Evolutionary conservation across 768 basidiomycete species (phyloP).

Genomic region (Agaricus bisporus): DNA sequence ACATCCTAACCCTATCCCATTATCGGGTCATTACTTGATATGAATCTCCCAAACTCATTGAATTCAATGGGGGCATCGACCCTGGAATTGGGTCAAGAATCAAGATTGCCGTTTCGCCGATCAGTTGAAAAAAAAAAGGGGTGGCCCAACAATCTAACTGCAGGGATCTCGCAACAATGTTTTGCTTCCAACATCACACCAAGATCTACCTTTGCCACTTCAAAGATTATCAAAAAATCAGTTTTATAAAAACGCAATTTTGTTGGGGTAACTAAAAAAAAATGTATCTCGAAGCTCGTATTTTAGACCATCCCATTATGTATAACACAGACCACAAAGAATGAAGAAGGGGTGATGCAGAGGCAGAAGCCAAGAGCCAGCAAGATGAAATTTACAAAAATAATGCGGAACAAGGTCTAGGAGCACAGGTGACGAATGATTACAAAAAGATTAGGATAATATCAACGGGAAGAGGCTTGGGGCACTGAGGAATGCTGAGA

Average conservation of each 20-base stretch:
- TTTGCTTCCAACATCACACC: not conserved
- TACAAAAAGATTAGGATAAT: conserved; percentile 4
- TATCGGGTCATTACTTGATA: no score
- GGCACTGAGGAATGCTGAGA: conserved; percentile 25
- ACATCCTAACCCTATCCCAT: no score
- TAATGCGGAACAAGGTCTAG: not conserved
- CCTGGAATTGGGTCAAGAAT: conserved; percentile 1
- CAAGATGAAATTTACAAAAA: not conserved
- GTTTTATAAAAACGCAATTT: not conserved
- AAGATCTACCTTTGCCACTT: not conserved
- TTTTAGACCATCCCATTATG: not conserved
- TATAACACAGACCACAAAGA: not conserved
- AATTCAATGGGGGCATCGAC: not conserved
- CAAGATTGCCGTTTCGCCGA: not conserved
- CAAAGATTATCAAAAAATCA: no score
- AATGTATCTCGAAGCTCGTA: not conserved
- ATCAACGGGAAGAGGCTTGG: conserved; percentile 3
- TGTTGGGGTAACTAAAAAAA: not conserved
- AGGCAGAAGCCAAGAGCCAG: not conserved
- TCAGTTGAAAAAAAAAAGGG: not conserved
- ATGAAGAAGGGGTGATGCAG: not conserved
- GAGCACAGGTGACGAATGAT: conserved; percentile 16
- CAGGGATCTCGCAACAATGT: not conserved
- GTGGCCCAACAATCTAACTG: not conserved
- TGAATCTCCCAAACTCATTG: no score